phyloP scores from a whole-genome alignment of 208 protist genomes.

The Leishmania braziliensis region DNA sequence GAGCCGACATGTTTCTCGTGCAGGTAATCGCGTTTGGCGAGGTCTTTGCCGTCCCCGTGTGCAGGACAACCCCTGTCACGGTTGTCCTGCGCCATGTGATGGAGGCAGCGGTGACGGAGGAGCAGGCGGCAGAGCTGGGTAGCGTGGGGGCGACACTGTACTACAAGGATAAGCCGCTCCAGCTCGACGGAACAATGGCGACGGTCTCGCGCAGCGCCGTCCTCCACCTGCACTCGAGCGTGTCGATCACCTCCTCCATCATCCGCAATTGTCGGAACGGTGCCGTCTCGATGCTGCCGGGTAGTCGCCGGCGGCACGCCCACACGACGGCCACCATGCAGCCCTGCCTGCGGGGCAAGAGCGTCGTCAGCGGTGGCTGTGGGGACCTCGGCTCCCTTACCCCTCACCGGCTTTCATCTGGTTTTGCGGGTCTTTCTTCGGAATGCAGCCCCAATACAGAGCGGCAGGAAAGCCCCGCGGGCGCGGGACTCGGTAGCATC shows the following conservation, averaged over 20 bases:
- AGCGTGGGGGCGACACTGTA: constrained; percentile 48
- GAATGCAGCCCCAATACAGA: constrained; percentile 16
- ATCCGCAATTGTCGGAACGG: constrained; percentile 19
- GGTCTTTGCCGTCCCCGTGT: constrained; percentile 43
- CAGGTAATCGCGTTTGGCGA: constrained; percentile 28
- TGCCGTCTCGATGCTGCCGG: constrained; percentile 21
- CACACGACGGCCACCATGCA: constrained; percentile 30
- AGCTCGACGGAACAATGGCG: constrained; percentile 37
- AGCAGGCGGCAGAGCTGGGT: constrained; percentile 26
- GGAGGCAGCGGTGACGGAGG: constrained; percentile 40
- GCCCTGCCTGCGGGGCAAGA: constrained; percentile 22
- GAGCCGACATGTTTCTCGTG: constrained; percentile 15
- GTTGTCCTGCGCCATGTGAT: constrained; percentile 53
- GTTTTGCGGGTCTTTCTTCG: constrained; percentile 1
- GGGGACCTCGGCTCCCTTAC: constrained; percentile 8
- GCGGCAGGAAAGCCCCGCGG: constrained; percentile 1
- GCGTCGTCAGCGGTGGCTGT: background rate
- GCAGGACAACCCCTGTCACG: constrained; percentile 31
- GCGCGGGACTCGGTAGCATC: background rate
- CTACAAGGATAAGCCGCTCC: constrained; percentile 38
- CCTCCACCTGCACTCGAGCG: constrained; percentile 58
- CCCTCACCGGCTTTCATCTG: constrained; percentile 9
- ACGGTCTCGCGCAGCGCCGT: constrained; percentile 37
- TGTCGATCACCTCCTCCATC: constrained; percentile 26
- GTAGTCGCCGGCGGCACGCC: constrained; percentile 17